A percentile compares a stretch with the other conserved stretches of the same genome.
Conservation (phyloP, 2,329 filamentous ascomycete genomes). For the Pseudogymnoascus sp. region DNA sequence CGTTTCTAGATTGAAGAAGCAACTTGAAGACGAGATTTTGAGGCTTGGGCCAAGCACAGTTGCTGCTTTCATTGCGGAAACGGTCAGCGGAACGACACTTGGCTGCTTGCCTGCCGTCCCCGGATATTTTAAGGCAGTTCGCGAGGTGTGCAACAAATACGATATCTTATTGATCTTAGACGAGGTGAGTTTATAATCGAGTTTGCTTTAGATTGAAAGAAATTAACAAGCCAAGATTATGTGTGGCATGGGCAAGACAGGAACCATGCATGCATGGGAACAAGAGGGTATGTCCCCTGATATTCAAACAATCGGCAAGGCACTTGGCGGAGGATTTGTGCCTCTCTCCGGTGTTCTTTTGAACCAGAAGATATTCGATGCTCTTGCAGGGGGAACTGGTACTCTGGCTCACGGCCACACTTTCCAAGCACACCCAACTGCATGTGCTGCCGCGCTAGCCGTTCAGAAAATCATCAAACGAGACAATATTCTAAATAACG, state of each 20-base stretch:
- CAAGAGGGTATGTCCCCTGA: slow-evolving; percentile 46
- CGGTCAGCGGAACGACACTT: slow-evolving; percentile 56
- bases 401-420: background rate
- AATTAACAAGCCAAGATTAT: slow-evolving; percentile 41
- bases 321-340: slow-evolving; percentile 51
- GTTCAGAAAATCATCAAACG: slow-evolving; percentile 47
- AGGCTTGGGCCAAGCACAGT: slow-evolving; percentile 50
- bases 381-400: slow-evolving; percentile 13
- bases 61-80: slow-evolving; percentile 56
- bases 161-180: slow-evolving; percentile 54
- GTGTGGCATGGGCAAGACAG: slow-evolving; percentile 43
- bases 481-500: slow-evolving; percentile 49
- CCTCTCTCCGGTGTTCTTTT: slow-evolving; percentile 52
- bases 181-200: slow-evolving; percentile 44
- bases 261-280: slow-evolving; percentile 44
- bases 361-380: slow-evolving; percentile 38
- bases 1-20: slow-evolving; percentile 44
- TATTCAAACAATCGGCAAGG: slow-evolving; percentile 56
- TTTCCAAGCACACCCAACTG: background rate
- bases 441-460: background rate
- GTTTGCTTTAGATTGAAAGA: background rate
- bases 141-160: slow-evolving; percentile 56
- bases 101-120: slow-evolving; percentile 44
- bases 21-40: slow-evolving; percentile 53
- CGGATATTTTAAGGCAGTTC: slow-evolving; percentile 58